These are phyloP conservation scores for Millerago galiae DNA, from an alignment of 805 yeast species.

Conservation along the genomic window DNA sequence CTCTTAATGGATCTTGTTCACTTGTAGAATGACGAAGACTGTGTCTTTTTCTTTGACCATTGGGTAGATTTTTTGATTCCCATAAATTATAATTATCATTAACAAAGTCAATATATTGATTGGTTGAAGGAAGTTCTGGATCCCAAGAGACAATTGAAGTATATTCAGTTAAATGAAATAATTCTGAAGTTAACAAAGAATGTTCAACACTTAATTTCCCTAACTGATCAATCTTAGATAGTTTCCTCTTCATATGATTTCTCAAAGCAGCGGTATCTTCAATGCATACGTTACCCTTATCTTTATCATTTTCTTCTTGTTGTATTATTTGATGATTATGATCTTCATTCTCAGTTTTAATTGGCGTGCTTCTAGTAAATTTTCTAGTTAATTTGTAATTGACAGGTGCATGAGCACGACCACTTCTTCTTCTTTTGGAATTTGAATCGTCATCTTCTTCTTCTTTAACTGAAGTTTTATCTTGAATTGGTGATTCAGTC, in stretches of 20 bases:
- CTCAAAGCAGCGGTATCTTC: constrained; percentile 5
- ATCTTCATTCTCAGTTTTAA: neutral
- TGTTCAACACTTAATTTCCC: constrained; percentile 40
- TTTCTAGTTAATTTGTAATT: constrained; percentile 7
- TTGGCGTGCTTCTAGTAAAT: neutral
- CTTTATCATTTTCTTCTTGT: neutral
- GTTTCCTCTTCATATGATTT: neutral
- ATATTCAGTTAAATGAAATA: constrained; percentile 57
- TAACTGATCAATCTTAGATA: constrained; percentile 26
- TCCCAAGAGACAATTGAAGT: constrained; percentile 58
- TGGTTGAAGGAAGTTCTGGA: constrained; percentile 39
- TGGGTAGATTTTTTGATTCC: constrained; percentile 16
- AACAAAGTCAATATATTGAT: constrained; percentile 24
- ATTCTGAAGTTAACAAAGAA: constrained; percentile 47
- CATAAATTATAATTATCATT: constrained; percentile 17
- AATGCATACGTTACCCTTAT: neutral
- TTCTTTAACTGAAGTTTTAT: neutral
- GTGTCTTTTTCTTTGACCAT: constrained; percentile 18
- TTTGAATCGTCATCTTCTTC: neutral
- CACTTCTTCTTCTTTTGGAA: constrained; percentile 7
- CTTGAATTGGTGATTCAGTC: neutral
- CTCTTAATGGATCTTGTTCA: constrained; percentile 13
- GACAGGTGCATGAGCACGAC: constrained; percentile 7
- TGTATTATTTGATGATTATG: constrained; percentile 5
- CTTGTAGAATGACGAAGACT: constrained; percentile 14